Conservation (phyloP, 2,329 filamentous ascomycete genomes). For the Botrytis byssoidea region DNA sequence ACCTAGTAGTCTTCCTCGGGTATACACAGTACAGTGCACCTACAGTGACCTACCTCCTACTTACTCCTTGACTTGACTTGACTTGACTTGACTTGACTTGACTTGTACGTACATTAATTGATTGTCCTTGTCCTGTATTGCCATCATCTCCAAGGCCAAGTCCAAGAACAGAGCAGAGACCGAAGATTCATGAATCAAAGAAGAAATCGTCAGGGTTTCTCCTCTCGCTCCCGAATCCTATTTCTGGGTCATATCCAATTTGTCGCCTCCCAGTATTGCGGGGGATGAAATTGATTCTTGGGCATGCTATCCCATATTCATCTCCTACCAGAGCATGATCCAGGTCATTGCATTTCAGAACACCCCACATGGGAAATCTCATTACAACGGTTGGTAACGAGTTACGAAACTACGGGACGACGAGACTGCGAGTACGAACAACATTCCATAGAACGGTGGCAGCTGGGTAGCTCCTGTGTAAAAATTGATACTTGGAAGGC, state of each 20-base stretch:
- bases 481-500: neutral
- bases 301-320: neutral
- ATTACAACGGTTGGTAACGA: slow-evolving; percentile 6
- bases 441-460: neutral
- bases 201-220: neutral
- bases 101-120: neutral
- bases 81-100: too few relatives aligned
- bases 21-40: neutral
- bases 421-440: neutral
- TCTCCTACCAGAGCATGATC: neutral
- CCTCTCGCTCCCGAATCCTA: neutral
- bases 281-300: neutral
- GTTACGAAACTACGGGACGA: neutral
- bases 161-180: neutral
- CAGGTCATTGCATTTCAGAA: slow-evolving; percentile 3
- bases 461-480: neutral
- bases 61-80: too few relatives aligned
- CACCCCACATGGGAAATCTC: neutral
- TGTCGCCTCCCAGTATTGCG: slow-evolving; percentile 1
- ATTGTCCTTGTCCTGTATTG: neutral
- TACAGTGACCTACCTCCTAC: too few relatives aligned
- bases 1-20: neutral
- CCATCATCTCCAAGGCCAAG: neutral
- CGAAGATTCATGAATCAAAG: neutral
- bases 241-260: neutral